Evolutionary conservation across 2,329 filamentous ascomycete species (phyloP).

Genomic region (Verticillium isaacii): DNA sequence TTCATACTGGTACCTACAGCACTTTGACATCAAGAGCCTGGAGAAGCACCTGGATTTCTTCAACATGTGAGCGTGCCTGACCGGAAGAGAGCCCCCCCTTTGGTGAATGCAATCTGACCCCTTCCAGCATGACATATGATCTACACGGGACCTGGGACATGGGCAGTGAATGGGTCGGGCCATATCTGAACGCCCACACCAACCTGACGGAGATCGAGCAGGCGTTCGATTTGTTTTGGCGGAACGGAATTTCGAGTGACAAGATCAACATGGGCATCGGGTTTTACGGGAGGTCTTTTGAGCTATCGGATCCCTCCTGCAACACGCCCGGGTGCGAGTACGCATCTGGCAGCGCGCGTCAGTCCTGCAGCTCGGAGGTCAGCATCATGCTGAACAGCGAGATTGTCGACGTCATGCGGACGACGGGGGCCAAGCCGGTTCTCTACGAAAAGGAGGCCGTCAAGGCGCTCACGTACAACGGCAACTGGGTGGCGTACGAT

Average conservation of each 20-base stretch:
- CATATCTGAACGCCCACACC: constrained; percentile 32
- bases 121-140: constrained; percentile 6
- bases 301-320: no score
- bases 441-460: constrained; percentile 20
- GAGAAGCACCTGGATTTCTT: constrained; percentile 18
- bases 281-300: constrained; percentile 32
- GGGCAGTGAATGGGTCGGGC: constrained; percentile 19
- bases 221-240: constrained; percentile 41
- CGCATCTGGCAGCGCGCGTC: no score
- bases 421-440: neutral
- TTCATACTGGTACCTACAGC: constrained; percentile 5
- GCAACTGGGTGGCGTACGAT: constrained; percentile 12
- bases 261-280: constrained; percentile 38
- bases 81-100: no score
- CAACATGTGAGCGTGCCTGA: constrained; percentile 7
- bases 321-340: no score
- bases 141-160: constrained; percentile 36
- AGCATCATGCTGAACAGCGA: constrained; percentile 10
- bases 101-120: no score
- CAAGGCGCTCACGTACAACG: constrained; percentile 18
- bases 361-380: no score
- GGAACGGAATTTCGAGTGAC: constrained; percentile 33
- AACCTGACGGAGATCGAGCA: constrained; percentile 42
- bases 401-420: constrained; percentile 16
- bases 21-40: constrained; percentile 4